These are phyloP conservation scores for Avena eriantha DNA, from an alignment of 176 grass and related monocot genomes.

Conservation along the genomic window DNA sequence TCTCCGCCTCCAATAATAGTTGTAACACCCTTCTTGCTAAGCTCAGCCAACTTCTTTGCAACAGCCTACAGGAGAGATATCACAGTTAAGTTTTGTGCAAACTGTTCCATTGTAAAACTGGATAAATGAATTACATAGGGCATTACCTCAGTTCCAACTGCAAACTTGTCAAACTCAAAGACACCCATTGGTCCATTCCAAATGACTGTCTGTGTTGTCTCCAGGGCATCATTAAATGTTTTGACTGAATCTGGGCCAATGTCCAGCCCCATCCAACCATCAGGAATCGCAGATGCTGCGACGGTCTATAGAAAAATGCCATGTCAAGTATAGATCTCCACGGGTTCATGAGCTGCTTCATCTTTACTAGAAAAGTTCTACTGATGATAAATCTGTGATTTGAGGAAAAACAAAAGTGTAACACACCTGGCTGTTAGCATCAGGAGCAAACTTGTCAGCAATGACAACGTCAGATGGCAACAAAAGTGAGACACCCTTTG, in stretches of 20 bases:
- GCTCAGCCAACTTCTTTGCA: constrained; percentile 75
- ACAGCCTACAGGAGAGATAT: constrained; percentile 54
- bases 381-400: neutral
- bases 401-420: neutral
- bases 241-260: constrained; percentile 65
- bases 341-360: constrained; percentile 1
- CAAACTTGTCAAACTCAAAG: constrained; percentile 79
- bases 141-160: constrained; percentile 68
- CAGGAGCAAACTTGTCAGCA: constrained; percentile 78
- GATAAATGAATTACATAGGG: neutral
- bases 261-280: constrained; percentile 88
- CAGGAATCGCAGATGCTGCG: constrained; percentile 67
- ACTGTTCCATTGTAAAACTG: constrained; percentile 22
- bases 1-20: constrained; percentile 86
- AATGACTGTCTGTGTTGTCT: constrained; percentile 70
- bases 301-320: constrained; percentile 49
- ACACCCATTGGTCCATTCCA: constrained; percentile 86
- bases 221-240: constrained; percentile 62
- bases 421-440: constrained; percentile 71
- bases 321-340: constrained; percentile 25
- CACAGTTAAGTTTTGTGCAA: constrained; percentile 11
- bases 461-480: constrained; percentile 69
- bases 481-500: constrained; percentile 70
- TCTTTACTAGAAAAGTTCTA: constrained; percentile 20
- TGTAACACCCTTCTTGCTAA: constrained; percentile 69